Evolutionary conservation across 1,284 basidiomycete genomes (phyloP).

Genomic region (Blastosporella zonata): DNA sequence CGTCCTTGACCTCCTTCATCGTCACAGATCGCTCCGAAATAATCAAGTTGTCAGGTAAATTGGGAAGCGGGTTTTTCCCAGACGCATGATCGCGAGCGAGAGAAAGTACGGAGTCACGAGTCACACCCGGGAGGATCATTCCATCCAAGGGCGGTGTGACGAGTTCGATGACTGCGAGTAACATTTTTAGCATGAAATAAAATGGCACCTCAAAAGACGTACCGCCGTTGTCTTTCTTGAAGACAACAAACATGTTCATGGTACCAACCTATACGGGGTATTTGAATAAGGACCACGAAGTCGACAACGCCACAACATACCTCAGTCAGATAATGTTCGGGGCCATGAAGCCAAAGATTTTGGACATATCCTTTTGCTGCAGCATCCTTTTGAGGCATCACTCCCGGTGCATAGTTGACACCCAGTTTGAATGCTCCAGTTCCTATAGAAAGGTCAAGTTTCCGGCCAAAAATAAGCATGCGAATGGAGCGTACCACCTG

Average conservation of each 20-base stretch:
- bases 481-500: constrained; percentile 63
- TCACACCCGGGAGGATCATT: constrained; percentile 95
- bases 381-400: constrained; percentile 86
- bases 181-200: neutral
- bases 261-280: constrained; percentile 68
- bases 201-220: constrained; percentile 22
- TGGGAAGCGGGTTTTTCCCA: constrained; percentile 53
- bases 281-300: neutral
- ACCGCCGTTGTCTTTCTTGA: constrained; percentile 76
- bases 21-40: constrained; percentile 85
- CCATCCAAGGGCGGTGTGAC: constrained; percentile 93
- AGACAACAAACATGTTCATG: constrained; percentile 94
- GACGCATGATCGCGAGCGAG: constrained; percentile 78
- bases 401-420: constrained; percentile 89
- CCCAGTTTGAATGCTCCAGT: constrained; percentile 93
- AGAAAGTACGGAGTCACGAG: constrained; percentile 86
- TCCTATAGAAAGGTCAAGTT: constrained; percentile 34
- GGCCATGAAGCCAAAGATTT: constrained; percentile 92
- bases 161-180: constrained; percentile 63
- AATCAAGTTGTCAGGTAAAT: constrained; percentile 65
- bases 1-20: constrained; percentile 86
- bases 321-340: constrained; percentile 85
- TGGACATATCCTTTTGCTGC: constrained; percentile 86
- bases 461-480: neutral
- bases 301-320: constrained; percentile 25